Evolutionary conservation across 345 rosid genomes (phyloP).

Genomic region (Limnanthes douglasii): DNA sequence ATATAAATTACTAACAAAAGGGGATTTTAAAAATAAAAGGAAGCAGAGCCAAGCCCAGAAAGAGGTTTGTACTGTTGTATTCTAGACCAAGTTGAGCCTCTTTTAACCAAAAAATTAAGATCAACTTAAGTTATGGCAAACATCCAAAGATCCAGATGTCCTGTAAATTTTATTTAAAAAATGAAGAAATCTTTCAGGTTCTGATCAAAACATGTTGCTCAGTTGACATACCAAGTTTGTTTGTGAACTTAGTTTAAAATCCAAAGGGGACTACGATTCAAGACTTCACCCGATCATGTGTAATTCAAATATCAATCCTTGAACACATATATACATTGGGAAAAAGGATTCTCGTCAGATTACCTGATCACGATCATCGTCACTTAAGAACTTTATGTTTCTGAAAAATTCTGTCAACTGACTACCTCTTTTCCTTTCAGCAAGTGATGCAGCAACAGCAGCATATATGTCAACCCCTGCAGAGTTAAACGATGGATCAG

Average conservation of each 20-base stretch:
- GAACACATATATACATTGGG: neutral
- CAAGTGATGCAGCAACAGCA: conserved; percentile 89
- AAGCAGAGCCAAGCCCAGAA: no score
- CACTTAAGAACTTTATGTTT: conserved; percentile 82
- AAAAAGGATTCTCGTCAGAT: neutral
- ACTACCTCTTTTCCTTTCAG: conserved; percentile 79
- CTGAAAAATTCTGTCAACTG: conserved; percentile 88
- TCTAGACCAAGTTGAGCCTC: no score
- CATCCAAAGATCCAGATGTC: no score
- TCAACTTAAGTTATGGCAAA: no score
- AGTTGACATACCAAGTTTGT: neutral
- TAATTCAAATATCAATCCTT: neutral
- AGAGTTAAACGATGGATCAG: conserved; percentile 8
- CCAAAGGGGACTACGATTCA: no score
- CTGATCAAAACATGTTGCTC: neutral
- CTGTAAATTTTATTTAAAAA: neutral
- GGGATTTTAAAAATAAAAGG: no score
- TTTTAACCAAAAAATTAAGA: no score
- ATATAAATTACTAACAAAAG: no score
- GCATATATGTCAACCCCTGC: conserved; percentile 97
- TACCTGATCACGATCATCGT: conserved; percentile 98
- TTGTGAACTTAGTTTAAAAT: no score
- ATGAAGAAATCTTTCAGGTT: neutral
- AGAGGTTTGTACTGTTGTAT: no score
- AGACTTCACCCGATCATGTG: no score